Percentiles rank a stretch among this genome's conserved stretches.
These are phyloP conservation scores for Solanum piurae DNA, from an alignment of 257 asterid genomes.

Conservation along the genomic window DNA sequence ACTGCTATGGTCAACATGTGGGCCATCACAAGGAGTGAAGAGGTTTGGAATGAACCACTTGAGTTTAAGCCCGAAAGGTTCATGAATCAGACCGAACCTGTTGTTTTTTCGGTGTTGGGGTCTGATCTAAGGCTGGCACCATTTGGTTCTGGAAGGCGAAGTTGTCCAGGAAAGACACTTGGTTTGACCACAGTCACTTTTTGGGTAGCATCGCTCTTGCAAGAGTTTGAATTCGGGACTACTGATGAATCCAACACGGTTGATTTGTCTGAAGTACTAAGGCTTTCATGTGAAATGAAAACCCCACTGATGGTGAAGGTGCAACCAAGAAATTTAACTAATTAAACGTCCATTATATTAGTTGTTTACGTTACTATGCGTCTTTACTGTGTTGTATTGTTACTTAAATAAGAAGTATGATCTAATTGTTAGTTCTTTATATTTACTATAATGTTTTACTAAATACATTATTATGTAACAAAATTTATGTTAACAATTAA, in stretches of 20 bases:
- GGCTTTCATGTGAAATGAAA: constrained; percentile 18
- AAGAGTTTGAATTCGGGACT: neutral
- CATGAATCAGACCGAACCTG: neutral
- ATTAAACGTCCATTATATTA: neutral
- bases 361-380: neutral
- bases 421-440: neutral
- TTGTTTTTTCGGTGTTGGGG: constrained; percentile 7
- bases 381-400: neutral
- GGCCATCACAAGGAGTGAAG: constrained; percentile 15
- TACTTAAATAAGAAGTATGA: neutral
- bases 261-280: constrained; percentile 11
- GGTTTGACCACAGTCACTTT: constrained; percentile 21
- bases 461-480: neutral
- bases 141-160: constrained; percentile 22
- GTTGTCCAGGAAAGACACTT: constrained; percentile 18
- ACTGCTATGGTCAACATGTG: constrained; percentile 33
- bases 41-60: constrained; percentile 16
- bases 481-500: neutral
- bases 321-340: neutral
- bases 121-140: constrained; percentile 27
- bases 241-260: neutral
- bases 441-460: neutral
- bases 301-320: constrained; percentile 7
- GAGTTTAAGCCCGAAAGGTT: constrained; percentile 15
- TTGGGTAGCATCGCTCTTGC: constrained; percentile 20